Evolutionary conservation across 805 yeast genomes (phyloP), one percentile per base, ranked within the genome.

Genomic region (Blastobotrys americana): DNA sequence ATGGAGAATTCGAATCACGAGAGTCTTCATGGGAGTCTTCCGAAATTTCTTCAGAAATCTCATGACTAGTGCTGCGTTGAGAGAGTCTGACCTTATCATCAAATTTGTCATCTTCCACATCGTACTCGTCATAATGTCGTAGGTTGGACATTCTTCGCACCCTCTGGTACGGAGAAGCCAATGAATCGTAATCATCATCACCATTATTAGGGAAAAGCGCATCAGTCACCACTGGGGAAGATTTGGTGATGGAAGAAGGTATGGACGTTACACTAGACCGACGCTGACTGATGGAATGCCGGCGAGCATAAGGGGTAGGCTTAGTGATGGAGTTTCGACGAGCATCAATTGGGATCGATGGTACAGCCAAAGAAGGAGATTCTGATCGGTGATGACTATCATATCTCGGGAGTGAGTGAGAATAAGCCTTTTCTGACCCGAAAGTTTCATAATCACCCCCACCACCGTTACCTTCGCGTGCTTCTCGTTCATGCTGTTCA

Each of bases 401-500:
- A 17, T 36, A 25, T 25, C 10, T 8, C 31, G 31, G n/a, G n/a
- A n/a, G n/a, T n/a, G n/a, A n/a, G n/a, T n/a, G n/a, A n/a, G n/a
- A n/a, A n/a, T n/a, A n/a, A n/a, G n/a, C n/a, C n/a, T n/a, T n/a
- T n/a, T n/a, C n/a, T n/a, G n/a, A n/a, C n/a, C n/a, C n/a, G n/a
- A n/a, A n/a, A n/a, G n/a, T n/a, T n/a, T n/a, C n/a, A n/a, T n/a
- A n/a, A n/a, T n/a, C n/a, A n/a, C n/a, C n/a, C n/a, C n/a, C n/a
- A n/a, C n/a, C n/a, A n/a, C n/a, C n/a, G n/a, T n/a, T n/a, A n/a
- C n/a, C n/a, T n/a, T n/a, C n/a, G n/a, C n/a, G n/a, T n/a, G 40
- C 52, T n/a, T 48, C 48, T 8, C 48, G 52, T 17, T 53, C 57
- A n/a, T 54, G 66, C 22, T 66, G 68, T 42, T 66, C 71, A 45